Evolutionary conservation across 345 rosid genomes (phyloP).

Genomic region (Heritiera fomes): DNA sequence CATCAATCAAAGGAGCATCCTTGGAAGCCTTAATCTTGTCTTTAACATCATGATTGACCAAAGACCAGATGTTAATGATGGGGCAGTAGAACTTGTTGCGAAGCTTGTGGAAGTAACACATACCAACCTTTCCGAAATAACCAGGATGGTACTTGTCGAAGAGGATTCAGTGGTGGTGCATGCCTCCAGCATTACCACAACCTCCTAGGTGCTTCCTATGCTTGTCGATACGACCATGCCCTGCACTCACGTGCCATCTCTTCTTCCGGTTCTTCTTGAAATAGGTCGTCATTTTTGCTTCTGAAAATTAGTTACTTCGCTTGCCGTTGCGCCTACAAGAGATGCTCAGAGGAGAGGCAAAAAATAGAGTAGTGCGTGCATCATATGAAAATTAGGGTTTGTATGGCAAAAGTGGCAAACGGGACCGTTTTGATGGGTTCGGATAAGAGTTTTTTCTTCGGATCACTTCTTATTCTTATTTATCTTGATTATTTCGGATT

Average conservation of each 20-base stretch:
- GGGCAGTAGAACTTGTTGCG: slow-evolving; percentile 73
- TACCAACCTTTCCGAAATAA: slow-evolving; percentile 76
- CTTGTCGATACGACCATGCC: slow-evolving; percentile 75
- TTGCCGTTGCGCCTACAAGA: background rate
- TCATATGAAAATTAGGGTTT: too few relatives aligned
- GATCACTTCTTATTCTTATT: too few relatives aligned
- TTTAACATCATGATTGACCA: slow-evolving; percentile 62
- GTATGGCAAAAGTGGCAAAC: too few relatives aligned
- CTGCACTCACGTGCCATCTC: slow-evolving; percentile 76
- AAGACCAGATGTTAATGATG: slow-evolving; percentile 71
- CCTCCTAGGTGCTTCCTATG: slow-evolving; percentile 83
- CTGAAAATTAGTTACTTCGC: background rate
- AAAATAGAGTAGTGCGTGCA: too few relatives aligned
- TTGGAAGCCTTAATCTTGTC: slow-evolving; percentile 44
- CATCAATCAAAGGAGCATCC: slow-evolving; percentile 27
- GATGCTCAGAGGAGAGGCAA: background rate
- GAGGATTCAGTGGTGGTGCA: slow-evolving; percentile 86
- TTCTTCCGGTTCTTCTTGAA: slow-evolving; percentile 81
- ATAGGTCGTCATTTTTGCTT: slow-evolving; percentile 38
- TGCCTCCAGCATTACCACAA: slow-evolving; percentile 77
- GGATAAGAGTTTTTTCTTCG: too few relatives aligned
- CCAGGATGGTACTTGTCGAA: slow-evolving; percentile 89
- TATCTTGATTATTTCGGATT: too few relatives aligned
- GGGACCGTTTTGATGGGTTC: too few relatives aligned
- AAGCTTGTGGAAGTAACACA: slow-evolving; percentile 78